Percentiles rank a stretch among this genome's conserved stretches.
These are phyloP conservation scores for Dentipellis sp. DNA, from an alignment of 768 basidiomycete species.

Conservation along the genomic window DNA sequence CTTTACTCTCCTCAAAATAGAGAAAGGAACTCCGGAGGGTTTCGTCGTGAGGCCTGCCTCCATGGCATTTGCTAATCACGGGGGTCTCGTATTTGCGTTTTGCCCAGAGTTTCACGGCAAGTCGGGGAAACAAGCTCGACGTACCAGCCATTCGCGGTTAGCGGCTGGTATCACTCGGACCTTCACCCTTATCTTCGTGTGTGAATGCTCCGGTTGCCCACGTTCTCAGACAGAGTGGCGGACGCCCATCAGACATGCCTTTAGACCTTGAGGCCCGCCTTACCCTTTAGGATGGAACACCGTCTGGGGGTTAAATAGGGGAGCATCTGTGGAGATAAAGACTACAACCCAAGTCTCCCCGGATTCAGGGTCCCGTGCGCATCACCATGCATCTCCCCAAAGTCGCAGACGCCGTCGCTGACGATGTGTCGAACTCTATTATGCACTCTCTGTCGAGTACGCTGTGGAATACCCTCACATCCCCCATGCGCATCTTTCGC, in stretches of 20 bases:
- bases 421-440: no score
- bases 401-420: no score
- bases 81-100: no score
- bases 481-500: neutral
- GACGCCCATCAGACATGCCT: neutral
- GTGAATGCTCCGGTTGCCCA: neutral
- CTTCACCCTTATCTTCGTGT: neutral
- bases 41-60: no score
- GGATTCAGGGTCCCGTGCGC: neutral
- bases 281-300: neutral
- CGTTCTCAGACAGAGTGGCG: neutral
- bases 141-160: neutral
- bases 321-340: no score
- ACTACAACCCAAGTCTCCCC: no score
- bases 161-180: neutral
- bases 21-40: no score
- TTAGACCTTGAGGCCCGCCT: neutral
- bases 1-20: no score
- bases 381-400: constrained; percentile 7
- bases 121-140: neutral
- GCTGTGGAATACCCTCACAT: constrained; percentile 2
- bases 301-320: neutral
- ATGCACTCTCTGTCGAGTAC: neutral
- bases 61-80: no score
- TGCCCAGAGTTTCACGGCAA: no score